These are phyloP conservation scores for Astragalus glycyphyllos DNA, from an alignment of 306 rosid species.

Conservation along the genomic window DNA sequence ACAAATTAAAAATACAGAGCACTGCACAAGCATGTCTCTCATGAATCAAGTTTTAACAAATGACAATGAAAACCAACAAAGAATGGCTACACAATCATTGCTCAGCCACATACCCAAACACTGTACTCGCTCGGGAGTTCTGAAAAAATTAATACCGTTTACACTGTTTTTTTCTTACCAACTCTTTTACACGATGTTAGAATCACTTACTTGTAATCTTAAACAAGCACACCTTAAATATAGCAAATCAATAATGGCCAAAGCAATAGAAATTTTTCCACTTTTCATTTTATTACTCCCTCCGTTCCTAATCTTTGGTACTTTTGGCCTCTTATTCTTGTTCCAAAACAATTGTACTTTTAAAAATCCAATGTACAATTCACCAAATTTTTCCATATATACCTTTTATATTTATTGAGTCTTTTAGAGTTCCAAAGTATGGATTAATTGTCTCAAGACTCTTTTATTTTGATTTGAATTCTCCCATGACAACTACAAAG, in stretches of 20 bases:
- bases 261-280: conserved; percentile 28
- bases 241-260: conserved; percentile 9
- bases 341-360: too few relatives aligned
- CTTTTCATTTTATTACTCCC: conserved; percentile 29
- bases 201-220: background rate
- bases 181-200: background rate
- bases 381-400: too few relatives aligned
- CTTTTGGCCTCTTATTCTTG: too few relatives aligned
- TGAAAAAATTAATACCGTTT: too few relatives aligned
- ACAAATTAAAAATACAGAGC: conserved; percentile 2
- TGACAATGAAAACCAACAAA: conserved; percentile 18
- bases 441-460: too few relatives aligned
- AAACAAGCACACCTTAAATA: conserved; percentile 12
- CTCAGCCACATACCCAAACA: conserved; percentile 20
- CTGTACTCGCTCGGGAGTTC: background rate
- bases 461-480: too few relatives aligned
- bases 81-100: conserved; percentile 9
- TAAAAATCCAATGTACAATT: too few relatives aligned
- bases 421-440: too few relatives aligned
- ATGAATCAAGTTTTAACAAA: background rate
- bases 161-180: too few relatives aligned
- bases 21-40: background rate
- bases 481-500: too few relatives aligned
- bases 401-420: too few relatives aligned
- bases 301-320: too few relatives aligned